These are phyloP conservation scores for Phytopythium ostracodes DNA, from an alignment of 352 stramenopile species.

Conservation along the genomic window DNA sequence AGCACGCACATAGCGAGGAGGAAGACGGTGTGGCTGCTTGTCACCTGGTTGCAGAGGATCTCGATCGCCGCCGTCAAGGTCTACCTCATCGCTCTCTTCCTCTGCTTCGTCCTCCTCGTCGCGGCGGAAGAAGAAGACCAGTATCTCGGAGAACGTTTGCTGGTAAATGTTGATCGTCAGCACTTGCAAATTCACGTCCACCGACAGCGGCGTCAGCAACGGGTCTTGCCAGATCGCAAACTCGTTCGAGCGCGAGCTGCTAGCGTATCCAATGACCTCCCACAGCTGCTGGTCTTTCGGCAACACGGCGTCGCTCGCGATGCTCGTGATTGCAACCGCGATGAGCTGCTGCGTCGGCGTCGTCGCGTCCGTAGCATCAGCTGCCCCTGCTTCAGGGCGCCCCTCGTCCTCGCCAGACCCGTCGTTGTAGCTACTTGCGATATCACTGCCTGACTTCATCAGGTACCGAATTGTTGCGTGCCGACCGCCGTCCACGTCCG, in stretches of 20 bases:
- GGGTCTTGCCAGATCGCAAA: constrained; percentile 73
- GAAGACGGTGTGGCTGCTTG: neutral
- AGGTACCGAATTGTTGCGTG: constrained; percentile 36
- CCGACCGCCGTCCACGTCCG: constrained; percentile 4
- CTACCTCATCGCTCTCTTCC: neutral
- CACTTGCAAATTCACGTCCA: constrained; percentile 66
- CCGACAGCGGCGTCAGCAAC: constrained; percentile 59
- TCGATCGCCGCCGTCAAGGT: neutral
- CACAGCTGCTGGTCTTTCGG: constrained; percentile 50
- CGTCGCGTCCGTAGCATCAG: neutral
- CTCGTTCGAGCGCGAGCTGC: constrained; percentile 12
- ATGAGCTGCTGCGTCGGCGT: constrained; percentile 35
- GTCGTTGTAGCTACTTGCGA: constrained; percentile 8
- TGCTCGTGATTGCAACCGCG: constrained; percentile 67
- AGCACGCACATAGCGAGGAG: neutral
- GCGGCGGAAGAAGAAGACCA: constrained; percentile 74
- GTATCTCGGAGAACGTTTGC: constrained; percentile 66
- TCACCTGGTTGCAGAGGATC: too few relatives aligned
- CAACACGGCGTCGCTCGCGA: constrained; percentile 54
- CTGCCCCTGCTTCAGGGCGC: too few relatives aligned
- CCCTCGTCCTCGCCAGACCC: constrained; percentile 7
- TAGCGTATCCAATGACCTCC: constrained; percentile 10
- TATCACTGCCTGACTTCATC: constrained; percentile 55
- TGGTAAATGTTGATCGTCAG: constrained; percentile 77
- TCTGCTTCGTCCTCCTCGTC: constrained; percentile 18